phyloP scores from a whole-genome alignment of 495 filamentous ascomycete species.

The Aspergillus homomorphus region DNA sequence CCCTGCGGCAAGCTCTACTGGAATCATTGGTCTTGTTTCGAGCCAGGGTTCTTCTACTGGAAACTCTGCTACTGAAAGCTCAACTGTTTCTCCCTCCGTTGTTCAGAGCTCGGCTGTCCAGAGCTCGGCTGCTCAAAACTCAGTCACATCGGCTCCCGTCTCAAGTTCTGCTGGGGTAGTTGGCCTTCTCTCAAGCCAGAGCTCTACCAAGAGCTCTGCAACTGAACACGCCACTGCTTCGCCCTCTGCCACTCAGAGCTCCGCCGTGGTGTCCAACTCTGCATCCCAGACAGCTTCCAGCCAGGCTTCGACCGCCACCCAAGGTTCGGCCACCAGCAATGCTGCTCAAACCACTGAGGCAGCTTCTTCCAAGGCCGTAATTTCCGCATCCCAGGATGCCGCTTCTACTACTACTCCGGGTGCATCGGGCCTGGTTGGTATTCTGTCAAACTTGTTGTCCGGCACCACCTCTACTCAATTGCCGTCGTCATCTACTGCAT shows the following conservation, averaged over 20 bases:
- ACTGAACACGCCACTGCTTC: neutral
- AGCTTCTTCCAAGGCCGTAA: neutral
- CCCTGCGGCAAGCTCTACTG: neutral
- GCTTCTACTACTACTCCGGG: neutral
- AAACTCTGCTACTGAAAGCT: neutral
- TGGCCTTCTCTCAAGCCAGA: neutral
- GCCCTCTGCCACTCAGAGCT: neutral
- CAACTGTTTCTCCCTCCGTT: neutral
- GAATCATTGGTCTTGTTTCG: neutral
- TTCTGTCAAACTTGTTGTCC: neutral
- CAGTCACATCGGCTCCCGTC: neutral
- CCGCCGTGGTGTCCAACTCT: no score
- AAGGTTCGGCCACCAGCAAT: no score
- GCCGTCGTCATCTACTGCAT: neutral
- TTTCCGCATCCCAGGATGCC: neutral
- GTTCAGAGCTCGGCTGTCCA: neutral
- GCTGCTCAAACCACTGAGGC: constrained; percentile 1
- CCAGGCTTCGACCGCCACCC: neutral
- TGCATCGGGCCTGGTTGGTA: neutral
- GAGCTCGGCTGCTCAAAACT: neutral
- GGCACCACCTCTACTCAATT: neutral
- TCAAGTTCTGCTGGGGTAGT: neutral
- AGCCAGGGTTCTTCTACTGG: neutral
- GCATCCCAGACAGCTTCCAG: neutral
- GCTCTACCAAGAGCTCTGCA: neutral